A percentile compares a stretch with the other conserved stretches of the same genome.
Evolutionary conservation across 805 yeast species (phyloP).

Genomic region (Myxozyma neglecta): DNA sequence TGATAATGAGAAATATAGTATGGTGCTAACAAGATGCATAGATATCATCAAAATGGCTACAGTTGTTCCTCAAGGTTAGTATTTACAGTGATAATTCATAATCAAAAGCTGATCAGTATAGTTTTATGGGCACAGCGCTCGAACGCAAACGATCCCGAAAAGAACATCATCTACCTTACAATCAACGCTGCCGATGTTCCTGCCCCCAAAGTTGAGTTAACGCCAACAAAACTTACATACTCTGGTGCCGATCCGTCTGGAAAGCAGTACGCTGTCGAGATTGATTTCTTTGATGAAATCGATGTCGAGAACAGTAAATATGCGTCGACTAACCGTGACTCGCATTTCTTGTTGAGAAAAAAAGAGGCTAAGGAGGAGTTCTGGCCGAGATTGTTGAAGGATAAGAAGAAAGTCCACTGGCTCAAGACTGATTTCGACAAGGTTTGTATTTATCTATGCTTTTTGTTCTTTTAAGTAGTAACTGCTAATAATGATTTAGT

Average conservation of each 20-base stretch:
- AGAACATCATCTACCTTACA: conserved; percentile 75
- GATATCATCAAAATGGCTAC: background rate
- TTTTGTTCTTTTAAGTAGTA: background rate
- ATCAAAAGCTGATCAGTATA: conserved; percentile 21
- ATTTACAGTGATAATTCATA: background rate
- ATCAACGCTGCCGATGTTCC: conserved; percentile 70
- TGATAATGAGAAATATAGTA: background rate
- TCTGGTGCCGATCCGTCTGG: conserved; percentile 50
- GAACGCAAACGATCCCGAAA: conserved; percentile 63
- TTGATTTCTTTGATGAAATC: conserved; percentile 77
- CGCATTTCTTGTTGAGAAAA: conserved; percentile 69
- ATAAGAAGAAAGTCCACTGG: conserved; percentile 72
- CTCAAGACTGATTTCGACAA: conserved; percentile 91
- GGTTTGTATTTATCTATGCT: conserved; percentile 12
- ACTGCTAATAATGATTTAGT: conserved; percentile 41
- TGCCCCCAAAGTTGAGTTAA: conserved; percentile 61
- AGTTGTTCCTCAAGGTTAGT: conserved; percentile 7
- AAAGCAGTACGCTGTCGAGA: conserved; percentile 56
- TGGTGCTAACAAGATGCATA: background rate
- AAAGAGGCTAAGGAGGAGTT: conserved; percentile 65
- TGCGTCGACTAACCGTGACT: conserved; percentile 61
- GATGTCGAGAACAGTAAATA: conserved; percentile 62
- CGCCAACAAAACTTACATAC: conserved; percentile 55
- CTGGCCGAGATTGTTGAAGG: conserved; percentile 96
- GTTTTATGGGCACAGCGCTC: conserved; percentile 98